phyloP scores from a whole-genome alignment of 148 eudicot genomes.

The Spergularia bocconei region DNA sequence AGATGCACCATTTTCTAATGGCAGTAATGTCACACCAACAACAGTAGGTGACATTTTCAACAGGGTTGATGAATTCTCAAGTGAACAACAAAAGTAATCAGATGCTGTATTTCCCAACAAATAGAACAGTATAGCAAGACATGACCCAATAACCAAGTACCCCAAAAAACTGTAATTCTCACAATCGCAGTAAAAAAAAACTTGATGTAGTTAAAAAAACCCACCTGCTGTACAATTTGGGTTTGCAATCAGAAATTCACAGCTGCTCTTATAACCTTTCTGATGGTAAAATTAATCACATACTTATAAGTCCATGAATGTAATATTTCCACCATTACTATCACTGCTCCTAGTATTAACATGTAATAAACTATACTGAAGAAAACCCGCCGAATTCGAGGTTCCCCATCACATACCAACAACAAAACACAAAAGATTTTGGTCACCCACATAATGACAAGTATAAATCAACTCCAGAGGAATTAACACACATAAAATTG shows the following conservation, averaged over 20 bases:
- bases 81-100: conserved; percentile 64
- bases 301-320: conserved; percentile 7
- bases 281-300: conserved; percentile 52
- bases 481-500: too few species aligned
- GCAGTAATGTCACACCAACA: conserved; percentile 65
- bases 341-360: not conserved
- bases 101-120: conserved; percentile 67
- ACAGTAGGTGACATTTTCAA: conserved; percentile 58
- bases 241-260: conserved; percentile 58
- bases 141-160: conserved; percentile 35
- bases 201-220: conserved; percentile 53
- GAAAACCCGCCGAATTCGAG: too few species aligned
- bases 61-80: conserved; percentile 50
- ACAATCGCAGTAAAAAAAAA: conserved; percentile 61
- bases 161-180: conserved; percentile 32
- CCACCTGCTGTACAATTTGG: conserved; percentile 65
- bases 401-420: too few species aligned
- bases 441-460: too few species aligned
- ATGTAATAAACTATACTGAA: too few species aligned
- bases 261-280: conserved; percentile 40
- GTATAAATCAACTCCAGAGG: too few species aligned
- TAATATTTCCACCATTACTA: not conserved
- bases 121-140: conserved; percentile 50
- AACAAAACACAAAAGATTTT: too few species aligned
- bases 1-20: conserved; percentile 74